phyloP scores from a whole-genome alignment of 306 rosid species.

The Rubus idaeus region DNA sequence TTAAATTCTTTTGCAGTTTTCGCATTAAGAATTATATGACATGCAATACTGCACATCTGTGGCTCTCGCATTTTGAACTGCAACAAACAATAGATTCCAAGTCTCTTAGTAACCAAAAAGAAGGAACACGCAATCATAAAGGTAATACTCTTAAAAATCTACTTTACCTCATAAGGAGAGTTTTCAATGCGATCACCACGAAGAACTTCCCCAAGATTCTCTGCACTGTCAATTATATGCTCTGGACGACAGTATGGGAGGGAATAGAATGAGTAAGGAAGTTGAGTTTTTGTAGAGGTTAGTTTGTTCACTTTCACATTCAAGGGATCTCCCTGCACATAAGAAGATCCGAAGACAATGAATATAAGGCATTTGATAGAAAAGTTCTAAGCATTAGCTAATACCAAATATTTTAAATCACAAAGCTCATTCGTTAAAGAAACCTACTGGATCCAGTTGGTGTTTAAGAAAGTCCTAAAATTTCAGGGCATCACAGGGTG shows the following conservation, averaged over 20 bases:
- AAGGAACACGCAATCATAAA: slow-evolving; percentile 4
- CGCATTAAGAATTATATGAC: slow-evolving; percentile 56
- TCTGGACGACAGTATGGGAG: slow-evolving; percentile 75
- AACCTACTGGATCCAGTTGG: background rate
- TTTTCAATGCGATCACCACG: slow-evolving; percentile 90
- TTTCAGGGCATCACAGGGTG: background rate
- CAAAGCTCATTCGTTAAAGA: background rate
- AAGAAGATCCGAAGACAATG: background rate
- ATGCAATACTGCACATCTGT: slow-evolving; percentile 69
- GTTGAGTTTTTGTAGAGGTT: slow-evolving; percentile 84
- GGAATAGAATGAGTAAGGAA: slow-evolving; percentile 79
- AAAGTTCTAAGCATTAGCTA: background rate
- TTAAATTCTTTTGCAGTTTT: slow-evolving; percentile 65
- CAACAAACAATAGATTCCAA: slow-evolving; percentile 27
- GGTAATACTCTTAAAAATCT: slow-evolving; percentile 5
- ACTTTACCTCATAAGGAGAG: slow-evolving; percentile 77
- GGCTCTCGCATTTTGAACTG: slow-evolving; percentile 96
- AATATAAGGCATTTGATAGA: background rate
- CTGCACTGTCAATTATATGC: slow-evolving; percentile 77
- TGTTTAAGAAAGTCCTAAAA: background rate
- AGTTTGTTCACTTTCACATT: slow-evolving; percentile 86
- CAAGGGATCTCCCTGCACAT: slow-evolving; percentile 67
- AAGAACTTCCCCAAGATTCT: slow-evolving; percentile 96
- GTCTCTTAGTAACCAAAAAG: slow-evolving; percentile 16
- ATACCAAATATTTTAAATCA: background rate